A percentile compares a stretch with the other conserved stretches of the same genome.
Conservation (phyloP, 139 green algal species). For the Coccomyxa sp. region DNA sequence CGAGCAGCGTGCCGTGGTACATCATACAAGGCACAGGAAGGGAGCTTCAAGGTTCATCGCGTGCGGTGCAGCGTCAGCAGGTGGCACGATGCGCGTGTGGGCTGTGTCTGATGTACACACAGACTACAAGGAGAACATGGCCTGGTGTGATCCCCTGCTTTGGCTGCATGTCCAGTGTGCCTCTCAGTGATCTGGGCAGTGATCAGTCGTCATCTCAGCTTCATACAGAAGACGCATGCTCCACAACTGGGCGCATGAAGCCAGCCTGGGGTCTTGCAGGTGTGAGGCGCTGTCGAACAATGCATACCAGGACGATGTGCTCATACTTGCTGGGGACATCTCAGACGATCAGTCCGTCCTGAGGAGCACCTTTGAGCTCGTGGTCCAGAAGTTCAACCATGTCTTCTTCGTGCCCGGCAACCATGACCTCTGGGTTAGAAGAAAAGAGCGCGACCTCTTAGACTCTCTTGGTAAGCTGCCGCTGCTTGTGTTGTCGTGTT, state of each 20-base stretch:
- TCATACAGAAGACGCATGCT: background rate
- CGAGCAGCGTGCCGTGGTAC: too few species aligned
- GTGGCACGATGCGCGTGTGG: constrained; percentile 32
- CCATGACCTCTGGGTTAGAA: constrained; percentile 70
- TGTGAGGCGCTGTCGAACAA: constrained; percentile 6
- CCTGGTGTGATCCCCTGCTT: constrained; percentile 29
- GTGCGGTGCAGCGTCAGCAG: too few species aligned
- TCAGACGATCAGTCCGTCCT: constrained; percentile 53
- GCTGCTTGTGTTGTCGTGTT: too few species aligned
- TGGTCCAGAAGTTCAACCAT: constrained; percentile 35
- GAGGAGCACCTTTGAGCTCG: constrained; percentile 35
- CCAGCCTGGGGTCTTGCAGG: constrained; percentile 6
- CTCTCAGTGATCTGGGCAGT: too few species aligned
- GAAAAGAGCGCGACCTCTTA: constrained; percentile 1
- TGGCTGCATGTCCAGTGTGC: background rate
- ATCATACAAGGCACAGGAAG: too few species aligned
- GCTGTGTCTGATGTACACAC: constrained; percentile 72
- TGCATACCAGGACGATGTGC: constrained; percentile 28
- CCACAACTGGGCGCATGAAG: too few species aligned
- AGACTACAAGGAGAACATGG: constrained; percentile 63
- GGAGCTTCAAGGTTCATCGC: too few species aligned
- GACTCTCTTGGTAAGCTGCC: constrained; percentile 28
- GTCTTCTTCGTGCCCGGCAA: constrained; percentile 74
- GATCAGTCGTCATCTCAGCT: background rate
- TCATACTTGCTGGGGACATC: constrained; percentile 76